Base-by-base conservation (phyloP, 1,284 basidiomycete species). In the Ceratobasidium sp. region DNA sequence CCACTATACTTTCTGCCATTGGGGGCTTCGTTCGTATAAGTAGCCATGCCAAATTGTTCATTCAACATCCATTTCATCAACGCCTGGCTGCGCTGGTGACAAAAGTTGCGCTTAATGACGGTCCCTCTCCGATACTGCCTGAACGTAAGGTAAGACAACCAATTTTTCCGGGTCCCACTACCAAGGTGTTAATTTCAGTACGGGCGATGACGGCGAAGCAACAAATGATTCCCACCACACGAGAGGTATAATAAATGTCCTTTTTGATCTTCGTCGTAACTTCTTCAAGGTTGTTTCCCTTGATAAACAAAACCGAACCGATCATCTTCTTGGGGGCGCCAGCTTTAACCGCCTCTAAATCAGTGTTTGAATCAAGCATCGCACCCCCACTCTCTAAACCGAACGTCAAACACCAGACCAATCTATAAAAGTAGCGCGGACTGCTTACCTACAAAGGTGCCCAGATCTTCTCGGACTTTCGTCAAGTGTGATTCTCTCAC, bases 171-270 rank as follows among this genome's bases (percentile, higher is more conserved):
- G 65, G 43, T 76, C 76, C 76, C 76, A 76, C 76, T 76, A 34
- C 39, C 9, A 62, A 22, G 19, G 14, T n/a, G n/a, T 11, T 27
- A 58, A 37, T 31, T 11, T 56, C 16, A 46, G 74, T 7, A 41
- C 24, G 39, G 39, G 19, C 11, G n/a, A 16, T 29, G 5, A 34
- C 11, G 63, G 69, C n/a, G 13, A 49, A 14, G 22, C 16, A 22
- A 11, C 16, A 39, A 51, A 74, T 29, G 31, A 24, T 73, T 85
- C 87, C 82, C 77, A 89, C 88, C 58, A 89, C 88, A 51, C 84
- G 84, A 74, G 82, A 82, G 16, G 83, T 87, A 80, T 86, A 88
- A 78, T 89, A 89, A 4, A 88, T 78, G 77, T 89, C 88, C 34
- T 78, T 78, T 77, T 88, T 84, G n/a, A 89, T 81, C 59, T 85